Evolutionary conservation across 106 monocot genomes (phyloP).

Genomic region (Triglochin maritima): DNA sequence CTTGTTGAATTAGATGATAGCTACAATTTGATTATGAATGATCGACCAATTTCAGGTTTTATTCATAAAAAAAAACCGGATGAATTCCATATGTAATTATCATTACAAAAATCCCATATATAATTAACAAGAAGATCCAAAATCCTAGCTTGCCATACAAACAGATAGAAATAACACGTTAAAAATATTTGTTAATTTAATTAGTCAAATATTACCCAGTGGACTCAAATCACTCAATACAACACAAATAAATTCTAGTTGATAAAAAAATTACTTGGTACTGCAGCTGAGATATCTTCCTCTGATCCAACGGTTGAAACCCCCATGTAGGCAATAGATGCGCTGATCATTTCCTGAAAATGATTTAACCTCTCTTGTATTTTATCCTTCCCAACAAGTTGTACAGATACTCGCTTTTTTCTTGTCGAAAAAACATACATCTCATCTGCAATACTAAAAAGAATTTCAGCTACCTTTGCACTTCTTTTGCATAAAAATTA

Average conservation of each 20-base stretch:
- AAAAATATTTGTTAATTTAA: no score
- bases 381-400: slow-evolving; percentile 67
- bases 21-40: no score
- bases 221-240: not conserved
- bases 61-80: no score
- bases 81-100: no score
- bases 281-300: slow-evolving; percentile 36
- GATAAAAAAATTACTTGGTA: slow-evolving; percentile 45
- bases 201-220: not conserved
- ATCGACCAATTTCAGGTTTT: no score
- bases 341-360: slow-evolving; percentile 43
- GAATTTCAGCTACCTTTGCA: not conserved
- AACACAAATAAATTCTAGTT: not conserved
- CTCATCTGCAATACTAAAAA: slow-evolving; percentile 52
- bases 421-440: slow-evolving; percentile 95
- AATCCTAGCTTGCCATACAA: no score
- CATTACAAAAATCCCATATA: no score
- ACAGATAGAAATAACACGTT: no score
- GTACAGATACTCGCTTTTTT: slow-evolving; percentile 50
- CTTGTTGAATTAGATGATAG: no score
- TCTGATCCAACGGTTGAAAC: slow-evolving; percentile 47
- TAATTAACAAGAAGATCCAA: no score
- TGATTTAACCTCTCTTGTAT: slow-evolving; percentile 59
- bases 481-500: not conserved
- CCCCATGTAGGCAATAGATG: slow-evolving; percentile 56